Base-by-base conservation (phyloP, 2,329 filamentous ascomycete species). In the Fusarium pilosicola region DNA sequence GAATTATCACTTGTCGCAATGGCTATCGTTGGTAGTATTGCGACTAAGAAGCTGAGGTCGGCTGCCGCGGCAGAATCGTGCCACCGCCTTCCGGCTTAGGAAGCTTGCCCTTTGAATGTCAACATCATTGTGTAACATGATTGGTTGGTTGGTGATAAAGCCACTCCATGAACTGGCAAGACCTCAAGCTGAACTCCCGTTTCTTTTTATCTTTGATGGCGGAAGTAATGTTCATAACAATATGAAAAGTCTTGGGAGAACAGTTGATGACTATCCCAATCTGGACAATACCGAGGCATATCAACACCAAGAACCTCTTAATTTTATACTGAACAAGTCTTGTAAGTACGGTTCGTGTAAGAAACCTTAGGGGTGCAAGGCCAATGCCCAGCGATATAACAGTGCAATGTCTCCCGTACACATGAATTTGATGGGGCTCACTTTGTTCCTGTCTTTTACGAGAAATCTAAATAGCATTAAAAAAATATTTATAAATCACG, bases 41-140 rank as follows among this genome's bases (percentile, higher is more conserved):
- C 59, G 36, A 69, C 65, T 66, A 51, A 61, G 58, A 66, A 74
- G 59, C 64, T 74, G 74, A 70, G 66, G 76, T 75, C 55, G 63
- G 65, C 38, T 51, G 62, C 62, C 26, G 71, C 65, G 79, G 79
- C 79, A 80, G 79, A 80, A 80, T 75, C 18, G 3, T 70, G 68
- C 56, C 70, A 80, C 79, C 79, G 79, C 79, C 76, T 80, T 69
- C 78, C 60, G 4, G 1, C 56, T 77, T 58, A 18, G 73, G 63
- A 28, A 61, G 48, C 48, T 63, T 22, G 32, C 32, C 7, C 32
- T 34, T 34, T 15, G 32, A 34, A 34, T 17, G 32, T 34, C 48
- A 38, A 38, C 30, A 34, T 59, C 49, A 38, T 32, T 54, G 41
- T 72, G 64, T 55, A 69, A 71, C 48, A 26, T 75, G 73, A 74